Conservation (phyloP, 2,329 filamentous ascomycete genomes). For the Aspergillus awamori region DNA sequence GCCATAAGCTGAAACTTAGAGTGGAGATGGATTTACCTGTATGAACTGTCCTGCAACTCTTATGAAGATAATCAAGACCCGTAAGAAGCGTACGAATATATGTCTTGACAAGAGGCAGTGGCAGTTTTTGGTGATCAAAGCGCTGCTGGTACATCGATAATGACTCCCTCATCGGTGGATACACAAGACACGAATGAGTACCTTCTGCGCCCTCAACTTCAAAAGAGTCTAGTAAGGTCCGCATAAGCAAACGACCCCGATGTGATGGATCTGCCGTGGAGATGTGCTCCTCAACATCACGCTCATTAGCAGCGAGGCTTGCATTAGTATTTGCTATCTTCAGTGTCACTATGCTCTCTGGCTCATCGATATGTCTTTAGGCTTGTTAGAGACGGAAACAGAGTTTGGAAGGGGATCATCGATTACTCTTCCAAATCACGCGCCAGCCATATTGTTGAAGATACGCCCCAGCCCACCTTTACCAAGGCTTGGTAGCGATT, state of each 20-base stretch:
- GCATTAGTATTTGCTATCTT: conserved; percentile 34
- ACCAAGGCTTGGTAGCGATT: conserved; percentile 33
- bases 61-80: conserved; percentile 49
- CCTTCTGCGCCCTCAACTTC: conserved; percentile 34
- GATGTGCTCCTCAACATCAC: conserved; percentile 40
- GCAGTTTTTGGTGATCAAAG: conserved; percentile 35
- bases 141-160: conserved; percentile 40
- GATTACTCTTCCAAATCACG: conserved; percentile 33
- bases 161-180: conserved; percentile 43
- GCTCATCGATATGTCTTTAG: conserved; percentile 26
- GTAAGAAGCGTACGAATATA: conserved; percentile 43
- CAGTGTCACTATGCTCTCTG: conserved; percentile 31
- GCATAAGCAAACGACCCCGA: conserved; percentile 37
- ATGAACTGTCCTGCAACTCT: conserved; percentile 45
- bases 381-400: conserved; percentile 26
- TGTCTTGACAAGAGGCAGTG: conserved; percentile 38
- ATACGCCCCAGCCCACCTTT: conserved; percentile 36
- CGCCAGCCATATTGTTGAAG: conserved; percentile 37
- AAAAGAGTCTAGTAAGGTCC: conserved; percentile 41
- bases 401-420: conserved; percentile 20
- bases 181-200: conserved; percentile 42
- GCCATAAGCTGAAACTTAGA: conserved; percentile 17
- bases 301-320: conserved; percentile 30
- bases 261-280: conserved; percentile 35
- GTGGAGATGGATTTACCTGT: conserved; percentile 37